Evolutionary conservation across 1,139 yeast species (phyloP), one percentile per base, ranked within the genome.

Genomic region (Blastobotrys elegans): DNA sequence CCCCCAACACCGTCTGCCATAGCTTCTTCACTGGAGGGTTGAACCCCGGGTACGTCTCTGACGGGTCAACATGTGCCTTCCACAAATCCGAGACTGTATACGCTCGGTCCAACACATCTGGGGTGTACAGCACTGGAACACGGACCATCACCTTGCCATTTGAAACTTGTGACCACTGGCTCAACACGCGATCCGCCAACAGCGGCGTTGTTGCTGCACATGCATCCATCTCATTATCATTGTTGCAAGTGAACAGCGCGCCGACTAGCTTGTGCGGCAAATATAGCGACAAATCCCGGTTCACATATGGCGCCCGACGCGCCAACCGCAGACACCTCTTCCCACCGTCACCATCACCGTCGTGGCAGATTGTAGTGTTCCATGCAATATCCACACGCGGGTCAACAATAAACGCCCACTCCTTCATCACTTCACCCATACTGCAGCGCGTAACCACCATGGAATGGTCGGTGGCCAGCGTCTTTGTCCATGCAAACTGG

Each of bases 231-330:
- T 35, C 26, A 14, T 39, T 16, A 24, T 24, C 10, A 24, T 24
- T 24, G 13, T 30, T 13, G 22, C 42, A 39, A 5, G 16, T 26
- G 20, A 32, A 47, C 33, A 47, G 14, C 5, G 46, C 49, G 8
- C 49, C 49, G 16, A 47, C 46, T 6, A 40, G 35, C 16, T 45
- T 33, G n/a, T 30, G 21, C 24, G 49, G 49, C n/a, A 34, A 11
- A 29, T 43, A 47, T 17, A 43, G 21, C 11, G 39, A 20, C 27
- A 44, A 39, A 17, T 40, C 43, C 5, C 46, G 46, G 31, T 24
- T 16, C 20, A 31, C 37, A 18, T 37, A 47, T 3, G 39, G 43
- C 11, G 41, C 41, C 11, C 49, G 43, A 33, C 49, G 33, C 13
- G 46, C 49, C 32, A 47, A 31, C 14, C 44, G 30, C 3, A 39